A percentile compares a stretch with the other conserved stretches of the same genome.
Conservation (phyloP, 148 eudicot genomes). For the Cornus kousa region DNA sequence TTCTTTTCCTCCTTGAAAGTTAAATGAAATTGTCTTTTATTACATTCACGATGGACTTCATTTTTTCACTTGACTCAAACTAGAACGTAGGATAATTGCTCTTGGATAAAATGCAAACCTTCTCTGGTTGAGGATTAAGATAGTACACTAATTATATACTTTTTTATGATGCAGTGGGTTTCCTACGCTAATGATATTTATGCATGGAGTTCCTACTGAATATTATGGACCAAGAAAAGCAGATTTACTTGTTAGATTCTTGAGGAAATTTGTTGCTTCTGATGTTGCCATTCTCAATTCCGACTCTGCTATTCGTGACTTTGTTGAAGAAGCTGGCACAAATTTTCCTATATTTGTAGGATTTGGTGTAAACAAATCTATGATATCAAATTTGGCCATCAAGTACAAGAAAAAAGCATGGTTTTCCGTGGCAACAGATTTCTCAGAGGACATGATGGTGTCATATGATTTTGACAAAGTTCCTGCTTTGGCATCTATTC, state of each 20-base stretch:
- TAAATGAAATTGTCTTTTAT: conserved; percentile 1
- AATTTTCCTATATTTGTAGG: conserved; percentile 82
- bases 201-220: conserved; percentile 84
- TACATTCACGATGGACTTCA: neutral
- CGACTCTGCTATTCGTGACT: conserved; percentile 61
- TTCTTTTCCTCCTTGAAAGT: neutral
- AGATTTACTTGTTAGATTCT: conserved; percentile 59
- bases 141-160: neutral
- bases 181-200: conserved; percentile 85
- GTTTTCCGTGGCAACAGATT: conserved; percentile 92
- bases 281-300: conserved; percentile 74
- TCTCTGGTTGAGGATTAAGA: conserved; percentile 5
- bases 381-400: conserved; percentile 57
- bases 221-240: conserved; percentile 83
- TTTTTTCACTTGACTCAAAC: neutral
- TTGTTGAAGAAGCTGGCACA: conserved; percentile 69
- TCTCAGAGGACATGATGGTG: conserved; percentile 74
- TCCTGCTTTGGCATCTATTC: conserved; percentile 80
- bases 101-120: neutral
- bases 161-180: conserved; percentile 67
- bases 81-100: neutral
- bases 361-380: conserved; percentile 81
- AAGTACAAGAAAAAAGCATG: conserved; percentile 91
- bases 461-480: conserved; percentile 85
- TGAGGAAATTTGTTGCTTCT: conserved; percentile 90